Conservation (phyloP, 805 yeast species). For the Saccharomycopsis sp. region DNA sequence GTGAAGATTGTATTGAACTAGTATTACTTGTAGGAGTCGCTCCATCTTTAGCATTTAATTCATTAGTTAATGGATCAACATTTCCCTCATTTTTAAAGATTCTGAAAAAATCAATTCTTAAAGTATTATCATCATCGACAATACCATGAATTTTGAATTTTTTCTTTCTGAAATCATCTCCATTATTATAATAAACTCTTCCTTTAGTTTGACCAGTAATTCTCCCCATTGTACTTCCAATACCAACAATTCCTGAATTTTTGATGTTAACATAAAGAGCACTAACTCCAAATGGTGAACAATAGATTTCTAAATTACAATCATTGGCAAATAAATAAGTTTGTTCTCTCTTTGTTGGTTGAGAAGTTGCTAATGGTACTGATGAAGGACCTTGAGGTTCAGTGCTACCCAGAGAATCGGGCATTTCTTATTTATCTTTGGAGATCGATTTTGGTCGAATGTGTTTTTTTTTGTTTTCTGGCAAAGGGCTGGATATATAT, state of each 20-base stretch:
- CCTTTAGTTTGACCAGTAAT: conserved; percentile 48
- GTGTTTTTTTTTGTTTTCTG: too few species aligned
- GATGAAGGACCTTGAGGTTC: conserved; percentile 1
- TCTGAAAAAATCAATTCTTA: conserved; percentile 46
- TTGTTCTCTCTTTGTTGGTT: conserved; percentile 14
- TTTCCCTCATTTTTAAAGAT: conserved; percentile 28
- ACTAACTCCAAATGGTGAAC: conserved; percentile 50
- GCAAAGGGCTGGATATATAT: too few species aligned
- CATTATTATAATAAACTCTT: conserved; percentile 40
- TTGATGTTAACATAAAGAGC: conserved; percentile 43
- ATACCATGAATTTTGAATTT: conserved; percentile 45
- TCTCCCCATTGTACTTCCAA: conserved; percentile 51
- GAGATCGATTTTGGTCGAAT: too few species aligned
- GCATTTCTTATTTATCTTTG: too few species aligned
- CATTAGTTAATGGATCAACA: conserved; percentile 6
- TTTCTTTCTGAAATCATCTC: conserved; percentile 38
- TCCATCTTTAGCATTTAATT: background rate
- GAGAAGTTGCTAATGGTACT: conserved; percentile 17
- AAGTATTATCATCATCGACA: conserved; percentile 38
- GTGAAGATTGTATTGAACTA: background rate
- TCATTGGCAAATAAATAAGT: conserved; percentile 40
- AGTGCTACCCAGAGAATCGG: background rate
- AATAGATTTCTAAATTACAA: conserved; percentile 47
- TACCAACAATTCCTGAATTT: conserved; percentile 45
- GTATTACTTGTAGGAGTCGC: background rate